These are phyloP conservation scores for Capsella bursapastoris DNA, from an alignment of 345 rosid species.

Conservation along the genomic window DNA sequence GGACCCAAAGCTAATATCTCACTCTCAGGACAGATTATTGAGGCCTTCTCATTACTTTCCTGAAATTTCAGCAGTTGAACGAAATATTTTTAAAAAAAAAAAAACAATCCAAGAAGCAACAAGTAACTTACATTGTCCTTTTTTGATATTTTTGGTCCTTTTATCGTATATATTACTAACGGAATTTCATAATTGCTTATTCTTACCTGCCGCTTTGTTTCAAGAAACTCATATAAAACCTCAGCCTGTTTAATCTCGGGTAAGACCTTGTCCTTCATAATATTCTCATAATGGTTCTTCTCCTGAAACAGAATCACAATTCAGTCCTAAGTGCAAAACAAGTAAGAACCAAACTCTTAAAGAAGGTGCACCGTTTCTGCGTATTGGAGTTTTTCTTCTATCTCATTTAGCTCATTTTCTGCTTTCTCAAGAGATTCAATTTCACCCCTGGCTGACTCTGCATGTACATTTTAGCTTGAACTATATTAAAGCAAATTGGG, in stretches of 20 bases:
- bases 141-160: neutral
- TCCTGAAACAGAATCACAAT: slow-evolving; percentile 54
- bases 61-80: slow-evolving; percentile 40
- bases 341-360: slow-evolving; percentile 28
- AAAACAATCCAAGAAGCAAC: slow-evolving; percentile 3
- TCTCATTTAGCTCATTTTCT: slow-evolving; percentile 68
- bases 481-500: neutral
- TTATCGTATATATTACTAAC: neutral
- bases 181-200: neutral
- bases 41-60: slow-evolving; percentile 81
- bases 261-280: slow-evolving; percentile 74
- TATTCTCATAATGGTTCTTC: slow-evolving; percentile 65
- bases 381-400: slow-evolving; percentile 56
- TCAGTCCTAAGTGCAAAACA: slow-evolving; percentile 29
- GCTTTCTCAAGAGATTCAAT: slow-evolving; percentile 70
- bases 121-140: neutral
- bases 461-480: slow-evolving; percentile 21
- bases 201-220: slow-evolving; percentile 59
- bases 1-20: slow-evolving; percentile 77
- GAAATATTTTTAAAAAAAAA: neutral
- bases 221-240: slow-evolving; percentile 57
- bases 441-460: slow-evolving; percentile 72
- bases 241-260: slow-evolving; percentile 65
- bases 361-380: slow-evolving; percentile 58
- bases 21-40: slow-evolving; percentile 81